A percentile compares a stretch with the other conserved stretches of the same genome.
Conservation (phyloP, 139 green algal genomes). For the Volvox reticuliferus region DNA sequence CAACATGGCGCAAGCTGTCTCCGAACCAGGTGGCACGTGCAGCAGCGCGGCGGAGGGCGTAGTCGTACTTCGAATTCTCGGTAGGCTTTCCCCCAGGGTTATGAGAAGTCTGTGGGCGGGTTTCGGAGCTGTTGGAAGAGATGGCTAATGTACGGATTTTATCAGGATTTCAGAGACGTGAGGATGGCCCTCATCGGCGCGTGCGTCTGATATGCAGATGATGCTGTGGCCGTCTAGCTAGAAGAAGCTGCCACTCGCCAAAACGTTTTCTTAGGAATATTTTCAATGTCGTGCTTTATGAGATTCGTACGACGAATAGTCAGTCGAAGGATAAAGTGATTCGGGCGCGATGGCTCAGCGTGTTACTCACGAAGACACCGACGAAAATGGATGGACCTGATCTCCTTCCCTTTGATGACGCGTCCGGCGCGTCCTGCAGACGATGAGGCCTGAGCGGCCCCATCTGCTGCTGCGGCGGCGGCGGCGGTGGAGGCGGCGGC, state of each 20-base stretch:
- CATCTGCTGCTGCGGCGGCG: constrained; percentile 2
- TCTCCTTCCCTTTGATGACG: too few relatives aligned
- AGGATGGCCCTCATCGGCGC: too few relatives aligned
- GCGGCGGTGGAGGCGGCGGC: too few relatives aligned
- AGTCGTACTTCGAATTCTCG: constrained; percentile 62
- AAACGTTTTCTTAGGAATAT: not conserved
- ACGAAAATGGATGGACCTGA: constrained; percentile 24
- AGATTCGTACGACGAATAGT: not conserved
- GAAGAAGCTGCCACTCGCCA: too few relatives aligned
- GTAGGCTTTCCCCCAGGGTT: not conserved
- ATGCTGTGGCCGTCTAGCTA: too few relatives aligned
- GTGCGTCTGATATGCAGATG: too few relatives aligned
- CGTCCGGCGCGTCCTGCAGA: too few relatives aligned
- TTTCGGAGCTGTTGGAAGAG: not conserved
- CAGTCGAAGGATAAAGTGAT: too few relatives aligned
- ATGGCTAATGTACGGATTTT: not conserved
- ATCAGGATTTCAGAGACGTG: too few relatives aligned
- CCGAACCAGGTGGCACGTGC: constrained; percentile 74
- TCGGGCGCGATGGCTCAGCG: not conserved
- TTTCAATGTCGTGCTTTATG: too few relatives aligned
- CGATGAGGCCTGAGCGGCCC: too few relatives aligned
- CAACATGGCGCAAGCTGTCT: not conserved
- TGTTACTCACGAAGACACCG: constrained; percentile 41
- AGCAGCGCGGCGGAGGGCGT: constrained; percentile 55
- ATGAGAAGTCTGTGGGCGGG: constrained; percentile 15